These are phyloP conservation scores for Sporothrix humicola DNA, from an alignment of 2,329 filamentous ascomycete species.

Conservation along the genomic window DNA sequence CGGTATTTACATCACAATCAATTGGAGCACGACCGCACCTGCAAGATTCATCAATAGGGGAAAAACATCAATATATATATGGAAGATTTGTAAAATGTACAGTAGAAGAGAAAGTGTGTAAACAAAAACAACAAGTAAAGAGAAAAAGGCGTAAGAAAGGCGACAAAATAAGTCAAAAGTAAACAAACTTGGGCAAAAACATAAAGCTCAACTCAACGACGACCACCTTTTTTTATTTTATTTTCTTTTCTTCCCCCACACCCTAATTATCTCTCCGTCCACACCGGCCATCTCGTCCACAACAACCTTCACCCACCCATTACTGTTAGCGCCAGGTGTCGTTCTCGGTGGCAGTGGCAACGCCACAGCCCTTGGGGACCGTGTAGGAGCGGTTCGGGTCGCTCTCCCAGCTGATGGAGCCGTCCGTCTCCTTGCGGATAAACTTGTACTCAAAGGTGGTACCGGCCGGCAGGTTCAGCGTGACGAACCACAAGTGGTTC, in stretches of 20 bases:
- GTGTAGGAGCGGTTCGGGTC: constrained; percentile 59
- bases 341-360: constrained; percentile 21
- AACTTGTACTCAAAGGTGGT: constrained; percentile 70
- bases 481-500: constrained; percentile 67
- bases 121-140: not conserved
- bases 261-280: not conserved
- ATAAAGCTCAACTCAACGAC: not conserved
- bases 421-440: constrained; percentile 62
- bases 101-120: not conserved
- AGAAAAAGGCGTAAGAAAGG: not conserved
- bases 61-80: constrained; percentile 18
- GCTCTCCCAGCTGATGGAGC: constrained; percentile 67
- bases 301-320: not conserved
- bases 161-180: not conserved
- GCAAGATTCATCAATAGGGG: not conserved
- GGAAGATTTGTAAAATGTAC: constrained; percentile 18
- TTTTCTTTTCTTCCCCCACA: not conserved
- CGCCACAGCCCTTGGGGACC: constrained; percentile 36
- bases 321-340: constrained; percentile 32
- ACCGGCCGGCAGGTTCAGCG: constrained; percentile 61
- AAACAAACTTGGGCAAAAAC: not conserved
- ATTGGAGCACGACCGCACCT: too few species aligned
- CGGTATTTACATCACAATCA: too few species aligned
- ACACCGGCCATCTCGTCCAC: not conserved
- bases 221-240: constrained; percentile 5